Percentiles rank a stretch among this genome's conserved stretches.
Evolutionary conservation across 176 grass and related monocot species (phyloP).

Genomic region (Pontederia paniculata): DNA sequence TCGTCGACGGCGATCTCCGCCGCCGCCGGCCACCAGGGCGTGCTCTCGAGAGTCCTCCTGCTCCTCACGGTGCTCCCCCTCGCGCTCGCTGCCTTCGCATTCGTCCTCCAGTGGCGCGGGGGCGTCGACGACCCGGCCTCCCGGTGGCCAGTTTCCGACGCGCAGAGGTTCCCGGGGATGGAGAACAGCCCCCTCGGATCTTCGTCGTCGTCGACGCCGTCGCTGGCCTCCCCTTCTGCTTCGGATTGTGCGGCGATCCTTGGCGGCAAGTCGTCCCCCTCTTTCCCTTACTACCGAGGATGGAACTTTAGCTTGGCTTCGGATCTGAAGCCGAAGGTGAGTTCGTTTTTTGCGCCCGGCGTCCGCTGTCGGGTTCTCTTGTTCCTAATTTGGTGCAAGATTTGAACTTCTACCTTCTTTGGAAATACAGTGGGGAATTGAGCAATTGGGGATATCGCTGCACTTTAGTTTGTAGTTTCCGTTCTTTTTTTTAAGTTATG

Average conservation of each 20-base stretch:
- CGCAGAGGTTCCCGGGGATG: slow-evolving; percentile 36
- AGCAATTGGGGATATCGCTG: too few relatives aligned
- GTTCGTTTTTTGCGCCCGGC: background rate
- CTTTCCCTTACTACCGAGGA: slow-evolving; percentile 63
- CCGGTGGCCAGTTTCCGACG: slow-evolving; percentile 40
- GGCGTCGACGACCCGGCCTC: slow-evolving; percentile 53
- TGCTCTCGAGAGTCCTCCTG: slow-evolving; percentile 34
- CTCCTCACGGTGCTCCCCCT: slow-evolving; percentile 60
- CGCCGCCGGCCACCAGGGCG: slow-evolving; percentile 20
- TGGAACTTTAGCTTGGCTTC: slow-evolving; percentile 61
- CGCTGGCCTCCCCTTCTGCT: slow-evolving; percentile 6
- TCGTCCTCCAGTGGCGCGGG: slow-evolving; percentile 80
- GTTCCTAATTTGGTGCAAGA: background rate
- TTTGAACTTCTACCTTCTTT: too few relatives aligned
- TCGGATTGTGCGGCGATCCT: slow-evolving; percentile 33
- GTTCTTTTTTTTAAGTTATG: too few relatives aligned
- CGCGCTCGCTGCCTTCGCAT: slow-evolving; percentile 50
- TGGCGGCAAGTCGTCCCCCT: slow-evolving; percentile 22
- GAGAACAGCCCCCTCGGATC: slow-evolving; percentile 34
- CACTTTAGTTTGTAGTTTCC: too few relatives aligned
- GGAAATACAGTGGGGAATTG: too few relatives aligned
- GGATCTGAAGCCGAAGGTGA: slow-evolving; percentile 64
- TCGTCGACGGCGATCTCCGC: slow-evolving; percentile 1
- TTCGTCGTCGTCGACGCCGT: slow-evolving; percentile 14
- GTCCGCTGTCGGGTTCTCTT: background rate